Evolutionary conservation across 2,329 filamentous ascomycete species (phyloP).

Genomic region (Diaporthe eres): DNA sequence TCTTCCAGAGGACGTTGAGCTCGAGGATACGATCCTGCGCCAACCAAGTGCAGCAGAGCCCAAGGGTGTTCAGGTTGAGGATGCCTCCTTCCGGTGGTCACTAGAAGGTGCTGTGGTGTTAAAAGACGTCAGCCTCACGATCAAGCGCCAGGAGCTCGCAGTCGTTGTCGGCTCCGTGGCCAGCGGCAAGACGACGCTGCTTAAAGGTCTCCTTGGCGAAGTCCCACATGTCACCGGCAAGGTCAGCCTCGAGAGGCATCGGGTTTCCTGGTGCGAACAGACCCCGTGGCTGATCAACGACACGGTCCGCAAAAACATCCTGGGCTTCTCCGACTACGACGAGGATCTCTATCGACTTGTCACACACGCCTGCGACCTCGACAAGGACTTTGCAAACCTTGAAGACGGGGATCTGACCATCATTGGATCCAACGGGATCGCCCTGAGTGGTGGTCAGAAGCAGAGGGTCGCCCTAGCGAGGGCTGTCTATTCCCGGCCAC

Average conservation of each 20-base stretch:
- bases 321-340: conserved; percentile 50
- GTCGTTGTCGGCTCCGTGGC: conserved; percentile 53
- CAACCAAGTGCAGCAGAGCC: not conserved
- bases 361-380: conserved; percentile 47
- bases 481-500: conserved; percentile 58
- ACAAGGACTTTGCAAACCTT: conserved; percentile 46
- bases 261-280: conserved; percentile 51
- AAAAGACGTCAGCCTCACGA: not conserved
- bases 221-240: conserved; percentile 17
- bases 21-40: not conserved
- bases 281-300: conserved; percentile 59
- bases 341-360: conserved; percentile 41
- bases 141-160: conserved; percentile 4
- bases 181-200: conserved; percentile 53
- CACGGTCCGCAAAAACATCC: conserved; percentile 56
- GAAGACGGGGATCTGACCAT: conserved; percentile 46
- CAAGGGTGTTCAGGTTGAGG: not conserved
- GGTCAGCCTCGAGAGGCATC: not conserved
- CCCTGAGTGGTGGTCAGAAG: conserved; percentile 50
- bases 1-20: not conserved
- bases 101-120: conserved; percentile 6
- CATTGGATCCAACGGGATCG: conserved; percentile 48
- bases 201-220: conserved; percentile 51
- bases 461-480: conserved; percentile 57
- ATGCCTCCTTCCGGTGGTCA: conserved; percentile 13